Conservation (phyloP, 768 basidiomycete genomes). For the Kwoniella bestiolae region DNA sequence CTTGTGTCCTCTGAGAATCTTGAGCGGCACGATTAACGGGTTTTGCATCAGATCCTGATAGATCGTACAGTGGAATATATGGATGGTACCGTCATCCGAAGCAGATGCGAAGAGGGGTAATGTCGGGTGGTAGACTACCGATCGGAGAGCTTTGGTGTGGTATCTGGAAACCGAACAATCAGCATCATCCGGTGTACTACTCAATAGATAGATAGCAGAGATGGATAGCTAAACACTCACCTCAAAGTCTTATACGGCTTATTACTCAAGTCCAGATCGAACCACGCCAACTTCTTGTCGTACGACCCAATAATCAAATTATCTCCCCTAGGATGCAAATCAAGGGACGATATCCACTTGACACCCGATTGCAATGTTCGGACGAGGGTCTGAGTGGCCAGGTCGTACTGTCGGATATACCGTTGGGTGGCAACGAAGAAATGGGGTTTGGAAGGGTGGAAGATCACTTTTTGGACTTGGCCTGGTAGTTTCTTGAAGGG, state of each 20-base stretch:
- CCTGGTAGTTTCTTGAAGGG: conserved; percentile 97
- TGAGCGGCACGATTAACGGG: conserved; percentile 94
- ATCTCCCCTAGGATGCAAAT: conserved; percentile 83
- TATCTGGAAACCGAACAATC: conserved; percentile 65
- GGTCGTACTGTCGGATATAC: conserved; percentile 92
- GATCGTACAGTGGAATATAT: conserved; percentile 93
- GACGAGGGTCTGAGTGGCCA: conserved; percentile 87
- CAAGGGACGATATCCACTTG: conserved; percentile 96
- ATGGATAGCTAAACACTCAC: conserved; percentile 60
- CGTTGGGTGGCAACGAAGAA: conserved; percentile 99
- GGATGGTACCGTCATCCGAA: conserved; percentile 95
- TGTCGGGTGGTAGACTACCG: conserved; percentile 87
- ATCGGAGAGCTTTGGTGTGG: conserved; percentile 89
- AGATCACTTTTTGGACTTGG: conserved; percentile 82
- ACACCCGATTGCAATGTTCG: conserved; percentile 95
- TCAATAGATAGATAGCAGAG: neutral
- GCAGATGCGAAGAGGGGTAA: conserved; percentile 96
- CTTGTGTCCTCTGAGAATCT: conserved; percentile 90
- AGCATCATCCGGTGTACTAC: no score
- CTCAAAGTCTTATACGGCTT: conserved; percentile 96
- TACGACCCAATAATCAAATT: conserved; percentile 97
- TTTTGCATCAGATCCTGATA: conserved; percentile 96
- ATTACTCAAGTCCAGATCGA: conserved; percentile 92
- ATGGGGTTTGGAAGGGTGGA: conserved; percentile 92
- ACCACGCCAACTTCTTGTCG: conserved; percentile 97